Evolutionary conservation across 2,329 filamentous ascomycete genomes (phyloP), one percentile per base, ranked within the genome.

Genomic region (Dactylellina drechsleri): DNA sequence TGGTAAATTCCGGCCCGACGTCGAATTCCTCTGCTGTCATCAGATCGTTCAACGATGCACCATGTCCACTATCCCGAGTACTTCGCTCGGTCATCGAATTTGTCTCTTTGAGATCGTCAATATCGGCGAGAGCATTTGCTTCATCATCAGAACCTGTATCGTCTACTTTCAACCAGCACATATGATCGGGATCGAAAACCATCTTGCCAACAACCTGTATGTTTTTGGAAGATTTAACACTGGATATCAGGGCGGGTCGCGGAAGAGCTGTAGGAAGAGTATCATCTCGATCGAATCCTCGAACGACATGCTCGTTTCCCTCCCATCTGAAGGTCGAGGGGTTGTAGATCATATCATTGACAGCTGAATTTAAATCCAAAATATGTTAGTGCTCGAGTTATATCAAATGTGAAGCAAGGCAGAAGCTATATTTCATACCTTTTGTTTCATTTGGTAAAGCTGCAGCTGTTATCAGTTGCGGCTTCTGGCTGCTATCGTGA

Each of bases 341-440:
- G 80, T 99, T 98, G 81, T 97, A 99, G 65, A 89, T 90, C 95
- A 99, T 99, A 77, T 94, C 95, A 82, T 97, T 95, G 75, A 97
- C 87, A 80, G 90, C 92, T 94, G 77, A 26, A 54, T n/a, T 13
- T 20, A 20, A 13, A 52, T 6, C 12, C n/a, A n/a, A 23, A 47
- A 15, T 54, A 65, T 52, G 66, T 76, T 65, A 77, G 60, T 50
- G 60, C 66, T 47, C 15, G 43, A 8, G 5, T 13, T 4, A n/a
- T n/a, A 6, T 18, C n/a, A 23, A n/a, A 20, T 13, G 12, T 23
- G 12, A 20, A 13, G 49, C 20, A 20, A 8, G 49, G 28, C 13
- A 28, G 8, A 18, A 10, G n/a, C 20, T 43, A 18, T 43, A 10
- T 5, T 77, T 85, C 88, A 85, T 85, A 96, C 92, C 90, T 84